Conservation (phyloP, 805 yeast species). For the Pichia gijzeniarum region DNA sequence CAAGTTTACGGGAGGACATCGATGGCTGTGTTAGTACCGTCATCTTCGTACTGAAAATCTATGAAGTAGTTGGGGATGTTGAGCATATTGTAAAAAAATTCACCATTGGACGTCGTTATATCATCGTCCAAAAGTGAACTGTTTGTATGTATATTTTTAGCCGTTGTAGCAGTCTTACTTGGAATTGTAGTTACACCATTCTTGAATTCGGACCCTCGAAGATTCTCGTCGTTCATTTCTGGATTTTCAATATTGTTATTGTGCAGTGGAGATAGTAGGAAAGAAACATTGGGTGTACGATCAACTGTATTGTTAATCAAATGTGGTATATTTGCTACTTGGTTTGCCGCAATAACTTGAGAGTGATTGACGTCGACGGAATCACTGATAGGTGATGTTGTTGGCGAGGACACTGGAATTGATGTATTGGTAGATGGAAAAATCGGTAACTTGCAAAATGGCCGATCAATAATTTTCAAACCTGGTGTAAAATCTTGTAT, state of each 20-base stretch:
- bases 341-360: background rate
- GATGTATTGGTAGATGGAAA: background rate
- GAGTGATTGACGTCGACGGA: too few species aligned
- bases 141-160: background rate
- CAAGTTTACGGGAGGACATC: background rate
- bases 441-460: conserved; percentile 6
- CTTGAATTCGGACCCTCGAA: too few species aligned
- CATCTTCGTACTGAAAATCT: conserved; percentile 16
- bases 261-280: conserved; percentile 6
- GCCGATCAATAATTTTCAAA: background rate
- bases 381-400: background rate
- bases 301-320: background rate
- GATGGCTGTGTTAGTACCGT: background rate
- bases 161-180: background rate
- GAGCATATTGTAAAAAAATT: conserved; percentile 27
- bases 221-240: too few species aligned
- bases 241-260: background rate
- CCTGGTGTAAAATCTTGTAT: background rate
- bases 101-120: background rate
- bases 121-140: background rate
- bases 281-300: conserved; percentile 7
- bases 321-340: background rate
- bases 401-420: background rate
- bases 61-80: conserved; percentile 27
- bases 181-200: background rate